Conservation (phyloP, 768 basidiomycete genomes). For the Glaciozyma martinii region DNA sequence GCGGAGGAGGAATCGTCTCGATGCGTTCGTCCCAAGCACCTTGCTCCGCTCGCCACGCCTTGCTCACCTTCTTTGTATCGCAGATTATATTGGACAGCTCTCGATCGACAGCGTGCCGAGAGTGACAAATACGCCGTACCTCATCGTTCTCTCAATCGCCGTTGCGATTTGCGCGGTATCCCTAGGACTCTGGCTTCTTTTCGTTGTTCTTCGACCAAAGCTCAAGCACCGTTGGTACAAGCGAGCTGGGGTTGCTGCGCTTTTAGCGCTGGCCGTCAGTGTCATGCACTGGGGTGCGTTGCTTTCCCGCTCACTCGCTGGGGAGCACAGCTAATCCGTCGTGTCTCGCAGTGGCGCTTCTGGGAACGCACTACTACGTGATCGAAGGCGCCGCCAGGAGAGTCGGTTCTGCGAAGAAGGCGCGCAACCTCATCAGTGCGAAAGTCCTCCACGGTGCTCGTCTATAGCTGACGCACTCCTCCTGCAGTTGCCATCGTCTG, state of each 20-base stretch:
- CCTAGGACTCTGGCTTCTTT: conserved; percentile 25
- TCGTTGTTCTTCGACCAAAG: conserved; percentile 29
- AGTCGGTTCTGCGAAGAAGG: conserved; percentile 8
- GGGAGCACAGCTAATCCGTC: background rate
- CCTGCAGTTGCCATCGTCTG: conserved; percentile 23
- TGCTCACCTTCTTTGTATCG: background rate
- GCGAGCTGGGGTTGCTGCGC: conserved; percentile 18
- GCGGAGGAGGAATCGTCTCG: conserved; percentile 25
- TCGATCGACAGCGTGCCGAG: conserved; percentile 18
- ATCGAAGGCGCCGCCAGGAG: background rate
- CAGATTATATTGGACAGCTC: conserved; percentile 30
- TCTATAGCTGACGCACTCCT: too few species aligned
- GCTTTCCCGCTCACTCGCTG: background rate
- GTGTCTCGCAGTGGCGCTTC: conserved; percentile 14
- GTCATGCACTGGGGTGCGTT: conserved; percentile 21
- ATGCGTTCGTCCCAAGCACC: conserved; percentile 17
- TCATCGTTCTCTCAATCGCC: conserved; percentile 18
- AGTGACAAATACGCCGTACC: conserved; percentile 22
- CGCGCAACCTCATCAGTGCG: conserved; percentile 16
- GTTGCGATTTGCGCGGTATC: conserved; percentile 25
- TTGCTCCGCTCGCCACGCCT: background rate
- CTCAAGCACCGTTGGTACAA: conserved; percentile 26
- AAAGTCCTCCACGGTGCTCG: too few species aligned
- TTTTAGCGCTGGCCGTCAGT: conserved; percentile 18
- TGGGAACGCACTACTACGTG: conserved; percentile 25